A percentile compares a stretch with the other conserved stretches of the same genome.
phyloP scores from a whole-genome alignment of 2,329 filamentous ascomycete species.

The Dryadomyces quercus-mongolicae region DNA sequence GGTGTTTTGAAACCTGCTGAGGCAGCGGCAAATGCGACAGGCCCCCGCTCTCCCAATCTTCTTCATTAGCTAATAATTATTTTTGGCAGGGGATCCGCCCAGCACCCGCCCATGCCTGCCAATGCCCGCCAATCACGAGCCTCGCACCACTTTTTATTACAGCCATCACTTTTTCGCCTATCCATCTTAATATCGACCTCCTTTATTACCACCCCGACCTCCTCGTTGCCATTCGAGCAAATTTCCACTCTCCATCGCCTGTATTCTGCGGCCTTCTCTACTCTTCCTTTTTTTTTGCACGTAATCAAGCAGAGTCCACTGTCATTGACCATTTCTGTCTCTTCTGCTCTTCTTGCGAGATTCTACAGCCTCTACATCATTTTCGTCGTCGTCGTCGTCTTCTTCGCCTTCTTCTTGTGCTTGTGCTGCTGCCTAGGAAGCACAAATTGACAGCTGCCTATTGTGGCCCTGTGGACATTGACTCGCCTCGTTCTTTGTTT shows the following conservation, averaged over 20 bases:
- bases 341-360: too few relatives aligned
- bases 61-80: neutral
- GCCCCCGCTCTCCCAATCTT: neutral
- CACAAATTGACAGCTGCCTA: neutral
- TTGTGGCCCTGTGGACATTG: neutral
- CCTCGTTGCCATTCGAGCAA: neutral
- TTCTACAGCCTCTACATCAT: too few relatives aligned
- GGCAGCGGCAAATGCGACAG: neutral
- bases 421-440: too few relatives aligned
- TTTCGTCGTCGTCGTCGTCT: too few relatives aligned
- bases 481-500: neutral
- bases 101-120: too few relatives aligned
- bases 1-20: neutral
- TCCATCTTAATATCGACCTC: neutral
- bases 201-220: neutral
- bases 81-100: too few relatives aligned
- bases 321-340: too few relatives aligned
- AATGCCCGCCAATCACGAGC: neutral
- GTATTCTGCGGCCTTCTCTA: too few relatives aligned
- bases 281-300: neutral
- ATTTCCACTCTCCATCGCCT: neutral
- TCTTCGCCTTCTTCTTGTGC: too few relatives aligned
- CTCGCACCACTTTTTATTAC: neutral
- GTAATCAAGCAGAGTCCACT: too few relatives aligned
- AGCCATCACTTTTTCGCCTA: neutral